Evolutionary conservation across 2,329 filamentous ascomycete genomes (phyloP), one percentile per base, ranked within the genome.

Genomic region (Thielaviopsis punctulata): DNA sequence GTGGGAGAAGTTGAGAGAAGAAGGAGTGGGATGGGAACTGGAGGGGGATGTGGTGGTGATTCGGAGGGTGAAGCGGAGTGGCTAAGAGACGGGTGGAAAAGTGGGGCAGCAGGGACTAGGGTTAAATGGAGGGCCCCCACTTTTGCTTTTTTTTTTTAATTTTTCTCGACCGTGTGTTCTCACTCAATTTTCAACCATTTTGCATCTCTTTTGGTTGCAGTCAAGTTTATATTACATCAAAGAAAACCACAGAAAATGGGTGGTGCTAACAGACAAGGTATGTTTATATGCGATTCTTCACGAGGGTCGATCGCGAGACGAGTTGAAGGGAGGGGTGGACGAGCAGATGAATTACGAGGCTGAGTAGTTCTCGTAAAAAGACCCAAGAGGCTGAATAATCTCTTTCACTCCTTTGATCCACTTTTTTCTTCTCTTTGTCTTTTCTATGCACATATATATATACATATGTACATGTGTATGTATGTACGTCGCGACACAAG

Each of bases 1-100:
- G n/a, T 98, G 90, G 88, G 71, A 77, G 10, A 77, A 79, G 49
- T 67, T 96, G 61, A 74, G 68, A 53, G 72, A 76, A 30, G 70
- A 76, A 57, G 80, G 80, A 2, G 83, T 96, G 1, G 88, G 88
- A 0, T 98, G 92, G 92, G 78, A 88, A 61, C 69, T 86, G 60
- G 80, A 86, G 41, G 81, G 76, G 4, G 72, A 75, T 44, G 83
- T 69, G 60, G 81, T 95, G 27, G 71, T 88, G n/a, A 90, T 96
- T 62, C 76, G 84, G 52, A 75, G 67, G 61, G 65, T 73, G 18
- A 72, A 67, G 61, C 66, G n/a, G n/a, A n/a, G n/a, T n/a, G n/a
- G n/a, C n/a, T n/a, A n/a, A n/a, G n/a, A n/a, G 30, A 15, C 30
- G 13, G 30, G 30, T 36, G 25, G 10, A 64, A 46, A 48, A 41